Evolutionary conservation across 305 asterid genomes (phyloP).

Genomic region (Solanum hybrid): DNA sequence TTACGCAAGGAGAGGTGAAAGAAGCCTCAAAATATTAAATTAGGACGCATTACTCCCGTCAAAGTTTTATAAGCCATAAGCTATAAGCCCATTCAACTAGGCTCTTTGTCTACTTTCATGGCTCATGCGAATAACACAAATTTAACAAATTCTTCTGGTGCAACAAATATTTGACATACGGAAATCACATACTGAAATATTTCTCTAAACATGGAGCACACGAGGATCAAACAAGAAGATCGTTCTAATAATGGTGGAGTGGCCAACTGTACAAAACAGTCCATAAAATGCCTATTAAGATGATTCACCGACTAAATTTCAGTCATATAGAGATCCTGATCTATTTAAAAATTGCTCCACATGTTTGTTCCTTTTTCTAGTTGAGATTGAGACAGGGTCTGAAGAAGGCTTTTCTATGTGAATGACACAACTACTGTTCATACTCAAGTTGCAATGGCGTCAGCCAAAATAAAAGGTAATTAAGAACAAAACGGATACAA

Average conservation of each 20-base stretch:
- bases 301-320: background rate
- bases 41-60: background rate
- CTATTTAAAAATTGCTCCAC: background rate
- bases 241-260: background rate
- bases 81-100: background rate
- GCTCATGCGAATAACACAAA: background rate
- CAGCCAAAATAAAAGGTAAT: background rate
- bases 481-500: slow-evolving; percentile 10
- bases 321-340: fast-evolving
- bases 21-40: background rate
- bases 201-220: background rate
- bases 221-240: background rate
- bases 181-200: background rate
- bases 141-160: background rate
- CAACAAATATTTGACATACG: background rate
- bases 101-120: background rate
- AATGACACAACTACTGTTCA: background rate
- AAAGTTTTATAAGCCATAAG: background rate
- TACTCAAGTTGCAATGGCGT: background rate
- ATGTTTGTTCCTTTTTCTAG: background rate
- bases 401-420: background rate
- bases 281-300: background rate
- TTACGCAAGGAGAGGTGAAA: background rate
- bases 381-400: background rate
- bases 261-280: background rate